These are phyloP conservation scores for Xylaria longipes DNA, from an alignment of 495 filamentous ascomycete genomes.

Conservation along the genomic window DNA sequence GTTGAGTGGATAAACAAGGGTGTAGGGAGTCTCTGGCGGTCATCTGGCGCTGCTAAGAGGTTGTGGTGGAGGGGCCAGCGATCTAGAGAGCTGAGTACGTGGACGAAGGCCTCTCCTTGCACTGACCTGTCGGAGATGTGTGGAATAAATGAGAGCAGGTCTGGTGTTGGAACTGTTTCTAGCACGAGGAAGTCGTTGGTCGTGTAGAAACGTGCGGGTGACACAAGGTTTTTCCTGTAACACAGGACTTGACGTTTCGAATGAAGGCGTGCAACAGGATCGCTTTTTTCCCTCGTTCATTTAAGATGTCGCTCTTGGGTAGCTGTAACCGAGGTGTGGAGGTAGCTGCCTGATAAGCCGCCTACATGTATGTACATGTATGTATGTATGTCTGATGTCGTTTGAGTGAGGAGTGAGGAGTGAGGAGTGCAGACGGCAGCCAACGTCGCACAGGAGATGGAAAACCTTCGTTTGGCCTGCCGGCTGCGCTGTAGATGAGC, in stretches of 20 bases:
- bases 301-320: background rate
- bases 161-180: background rate
- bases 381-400: background rate
- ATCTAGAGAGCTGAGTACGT: background rate
- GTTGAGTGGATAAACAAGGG: background rate
- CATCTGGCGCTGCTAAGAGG: background rate
- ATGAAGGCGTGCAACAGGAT: background rate
- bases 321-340: background rate
- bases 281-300: background rate
- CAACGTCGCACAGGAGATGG: background rate
- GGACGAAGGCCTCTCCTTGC: background rate
- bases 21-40: background rate
- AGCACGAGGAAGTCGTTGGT: slow-evolving; percentile 37
- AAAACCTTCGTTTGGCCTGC: slow-evolving; percentile 17
- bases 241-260: background rate
- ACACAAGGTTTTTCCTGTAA: slow-evolving; percentile 37
- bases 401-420: slow-evolving; percentile 14
- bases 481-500: background rate
- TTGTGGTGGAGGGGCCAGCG: background rate
- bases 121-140: background rate
- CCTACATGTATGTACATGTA: background rate
- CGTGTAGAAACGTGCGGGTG: slow-evolving; percentile 43
- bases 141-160: background rate
- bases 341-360: background rate
- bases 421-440: slow-evolving; percentile 5